Evolutionary conservation across 2,329 filamentous ascomycete species (phyloP), one percentile per base, ranked within the genome.

Genomic region (Scleromitrula shiraiana): DNA sequence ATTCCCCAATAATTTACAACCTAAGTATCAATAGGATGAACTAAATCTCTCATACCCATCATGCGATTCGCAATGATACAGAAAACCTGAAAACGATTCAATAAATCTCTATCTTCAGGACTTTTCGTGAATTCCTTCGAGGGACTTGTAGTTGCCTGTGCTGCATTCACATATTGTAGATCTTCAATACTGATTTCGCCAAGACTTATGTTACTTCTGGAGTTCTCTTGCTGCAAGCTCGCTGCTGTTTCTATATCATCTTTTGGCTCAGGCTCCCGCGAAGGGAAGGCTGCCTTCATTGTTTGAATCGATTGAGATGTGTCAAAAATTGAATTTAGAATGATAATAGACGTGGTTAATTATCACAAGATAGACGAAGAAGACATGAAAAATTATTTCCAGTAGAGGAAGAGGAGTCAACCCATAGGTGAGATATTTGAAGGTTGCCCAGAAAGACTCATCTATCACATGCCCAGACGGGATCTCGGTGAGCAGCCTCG

Each of bases 11-110:
- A 35, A 9, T 30, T 4, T 17, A 4, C 2, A 6, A 12, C 15
- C n/a, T 22, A 26, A 12, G 24, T n/a, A 8, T 12, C 10, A 22
- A n/a, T 12, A 2, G 7, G 2, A 3, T 12, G 10, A 7, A 7
- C 4, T 7, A 7, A 7, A 10, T 10, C 14, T 9, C 8, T 8
- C 38, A 20, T 42, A 47, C 38, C 45, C 30, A 47, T 47, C 45
- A 47, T 47, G 4, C 45, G 45, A 35, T 47, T 47, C 6, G 24
- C 39, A 35, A 42, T 47, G 12, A 47, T 35, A 17, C 37, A 42
- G 10, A 32, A 24, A 3, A 47, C 45, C 20, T 47, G 45, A 10
- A 47, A 47, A 7, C 45, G 45, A 32, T n/a, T 42, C 9, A 47
- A 27, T 19, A 47, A 41, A 36, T 47, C 38, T 17, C 20, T 19